Evolutionary conservation across 2,329 filamentous ascomycete genomes (phyloP).

Genomic region (Aspergillus glaucus): DNA sequence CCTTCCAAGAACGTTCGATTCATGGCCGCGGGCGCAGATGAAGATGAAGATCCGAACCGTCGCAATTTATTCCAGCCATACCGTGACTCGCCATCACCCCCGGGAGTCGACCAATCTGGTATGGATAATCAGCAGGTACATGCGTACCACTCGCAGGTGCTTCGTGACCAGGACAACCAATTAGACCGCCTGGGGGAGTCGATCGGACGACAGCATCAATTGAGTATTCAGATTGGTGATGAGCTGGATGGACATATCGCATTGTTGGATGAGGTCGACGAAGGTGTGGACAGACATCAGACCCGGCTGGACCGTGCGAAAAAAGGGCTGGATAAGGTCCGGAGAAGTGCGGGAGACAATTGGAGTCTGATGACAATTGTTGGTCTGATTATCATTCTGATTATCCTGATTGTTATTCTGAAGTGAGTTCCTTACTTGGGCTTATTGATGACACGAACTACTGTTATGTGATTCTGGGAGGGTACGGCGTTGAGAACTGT

Average conservation of each 20-base stretch:
- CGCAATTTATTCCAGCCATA: slow-evolving; percentile 55
- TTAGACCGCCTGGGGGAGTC: slow-evolving; percentile 80
- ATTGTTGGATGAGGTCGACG: slow-evolving; percentile 84
- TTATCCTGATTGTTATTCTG: slow-evolving; percentile 74
- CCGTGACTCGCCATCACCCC: slow-evolving; percentile 51
- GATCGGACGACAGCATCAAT: slow-evolving; percentile 81
- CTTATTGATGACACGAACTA: not conserved
- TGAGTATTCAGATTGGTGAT: slow-evolving; percentile 93
- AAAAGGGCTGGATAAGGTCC: slow-evolving; percentile 64
- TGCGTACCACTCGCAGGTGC: slow-evolving; percentile 69
- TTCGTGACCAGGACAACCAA: slow-evolving; percentile 88
- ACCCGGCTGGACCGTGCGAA: slow-evolving; percentile 68
- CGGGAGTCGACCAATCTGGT: slow-evolving; percentile 44
- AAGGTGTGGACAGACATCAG: slow-evolving; percentile 73
- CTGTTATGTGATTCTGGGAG: not conserved
- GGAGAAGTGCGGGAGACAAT: slow-evolving; percentile 71
- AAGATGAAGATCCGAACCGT: slow-evolving; percentile 50
- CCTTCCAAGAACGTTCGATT: slow-evolving; percentile 76
- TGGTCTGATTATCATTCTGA: slow-evolving; percentile 71
- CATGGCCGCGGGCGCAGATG: slow-evolving; percentile 56
- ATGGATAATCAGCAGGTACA: slow-evolving; percentile 83
- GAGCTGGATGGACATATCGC: slow-evolving; percentile 87
- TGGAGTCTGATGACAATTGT: slow-evolving; percentile 81
- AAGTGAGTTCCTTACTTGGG: slow-evolving; percentile 48
- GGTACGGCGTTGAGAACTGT: not conserved